These are phyloP conservation scores for Erysiphe pulchra DNA, from an alignment of 2,329 filamentous ascomycete genomes.

Conservation along the genomic window DNA sequence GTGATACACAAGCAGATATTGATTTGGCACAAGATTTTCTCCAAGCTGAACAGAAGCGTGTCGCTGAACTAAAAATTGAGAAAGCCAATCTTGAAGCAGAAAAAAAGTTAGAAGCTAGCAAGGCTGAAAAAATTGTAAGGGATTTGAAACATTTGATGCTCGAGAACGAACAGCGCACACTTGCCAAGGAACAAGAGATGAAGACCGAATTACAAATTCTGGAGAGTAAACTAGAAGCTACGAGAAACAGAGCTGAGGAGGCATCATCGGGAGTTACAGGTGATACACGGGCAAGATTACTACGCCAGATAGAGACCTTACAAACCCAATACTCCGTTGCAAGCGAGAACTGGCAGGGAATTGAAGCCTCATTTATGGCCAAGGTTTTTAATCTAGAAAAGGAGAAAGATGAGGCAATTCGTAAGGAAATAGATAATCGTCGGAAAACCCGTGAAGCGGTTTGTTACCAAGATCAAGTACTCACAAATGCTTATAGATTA, in stretches of 20 bases:
- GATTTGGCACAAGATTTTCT: conserved; percentile 42
- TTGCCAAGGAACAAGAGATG: conserved; percentile 47
- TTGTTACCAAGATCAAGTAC: conserved; percentile 15
- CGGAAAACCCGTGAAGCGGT: conserved; percentile 74
- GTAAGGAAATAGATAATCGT: conserved; percentile 64
- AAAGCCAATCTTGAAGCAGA: conserved; percentile 47
- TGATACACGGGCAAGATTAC: conserved; percentile 65
- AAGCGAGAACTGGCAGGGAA: conserved; percentile 92
- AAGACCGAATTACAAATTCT: conserved; percentile 52
- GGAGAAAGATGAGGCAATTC: conserved; percentile 66
- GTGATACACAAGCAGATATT: conserved; percentile 38
- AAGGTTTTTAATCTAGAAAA: conserved; percentile 59
- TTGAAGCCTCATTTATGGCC: conserved; percentile 64
- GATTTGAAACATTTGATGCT: conserved; percentile 50
- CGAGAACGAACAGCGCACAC: conserved; percentile 43
- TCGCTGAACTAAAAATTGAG: conserved; percentile 29
- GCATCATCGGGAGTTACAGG: conserved; percentile 58
- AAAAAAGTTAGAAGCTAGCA: conserved; percentile 48
- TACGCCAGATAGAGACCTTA: conserved; percentile 82
- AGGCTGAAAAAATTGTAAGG: conserved; percentile 38
- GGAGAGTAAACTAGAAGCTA: conserved; percentile 72
- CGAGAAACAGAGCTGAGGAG: conserved; percentile 70
- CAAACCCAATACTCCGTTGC: conserved; percentile 89
- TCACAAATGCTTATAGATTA: conserved; percentile 9
- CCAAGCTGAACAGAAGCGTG: conserved; percentile 32